phyloP scores from a whole-genome alignment of 2,329 filamentous ascomycete species.

The Cladorrhinum sp. region DNA sequence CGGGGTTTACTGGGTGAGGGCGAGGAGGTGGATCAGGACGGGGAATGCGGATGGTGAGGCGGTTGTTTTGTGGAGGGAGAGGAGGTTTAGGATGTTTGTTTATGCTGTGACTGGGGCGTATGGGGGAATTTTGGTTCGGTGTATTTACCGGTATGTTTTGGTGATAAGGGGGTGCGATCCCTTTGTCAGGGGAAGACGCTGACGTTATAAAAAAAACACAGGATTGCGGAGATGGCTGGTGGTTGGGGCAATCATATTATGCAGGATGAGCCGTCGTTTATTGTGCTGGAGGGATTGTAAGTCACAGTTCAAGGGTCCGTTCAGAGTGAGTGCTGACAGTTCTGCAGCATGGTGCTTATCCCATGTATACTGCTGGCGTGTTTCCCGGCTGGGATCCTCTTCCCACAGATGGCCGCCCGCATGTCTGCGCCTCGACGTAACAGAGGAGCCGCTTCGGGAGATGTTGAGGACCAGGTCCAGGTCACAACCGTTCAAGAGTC shows the following conservation, averaged over 20 bases:
- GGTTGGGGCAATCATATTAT: conserved; percentile 64
- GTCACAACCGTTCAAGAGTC: neutral
- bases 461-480: conserved; percentile 4
- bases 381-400: conserved; percentile 54
- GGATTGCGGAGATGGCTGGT: conserved; percentile 61
- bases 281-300: conserved; percentile 55
- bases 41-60: conserved; percentile 31
- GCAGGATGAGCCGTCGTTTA: conserved; percentile 59
- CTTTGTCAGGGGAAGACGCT: neutral
- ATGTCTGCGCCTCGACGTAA: conserved; percentile 25
- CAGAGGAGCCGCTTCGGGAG: neutral
- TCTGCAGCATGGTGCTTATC: conserved; percentile 46
- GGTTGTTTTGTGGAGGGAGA: conserved; percentile 41
- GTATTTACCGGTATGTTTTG: conserved; percentile 51
- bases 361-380: conserved; percentile 47
- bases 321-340: conserved; percentile 12
- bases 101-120: conserved; percentile 46
- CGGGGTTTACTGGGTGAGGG: conserved; percentile 45
- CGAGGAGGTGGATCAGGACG: conserved; percentile 36
- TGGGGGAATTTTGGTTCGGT: conserved; percentile 45
- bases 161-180: neutral
- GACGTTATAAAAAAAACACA: conserved; percentile 26
- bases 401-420: conserved; percentile 49
- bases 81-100: conserved; percentile 43
- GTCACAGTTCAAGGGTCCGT: conserved; percentile 18